Base-by-base conservation (phyloP, 202 grass and related monocot species). In the Musa balbisiana region DNA sequence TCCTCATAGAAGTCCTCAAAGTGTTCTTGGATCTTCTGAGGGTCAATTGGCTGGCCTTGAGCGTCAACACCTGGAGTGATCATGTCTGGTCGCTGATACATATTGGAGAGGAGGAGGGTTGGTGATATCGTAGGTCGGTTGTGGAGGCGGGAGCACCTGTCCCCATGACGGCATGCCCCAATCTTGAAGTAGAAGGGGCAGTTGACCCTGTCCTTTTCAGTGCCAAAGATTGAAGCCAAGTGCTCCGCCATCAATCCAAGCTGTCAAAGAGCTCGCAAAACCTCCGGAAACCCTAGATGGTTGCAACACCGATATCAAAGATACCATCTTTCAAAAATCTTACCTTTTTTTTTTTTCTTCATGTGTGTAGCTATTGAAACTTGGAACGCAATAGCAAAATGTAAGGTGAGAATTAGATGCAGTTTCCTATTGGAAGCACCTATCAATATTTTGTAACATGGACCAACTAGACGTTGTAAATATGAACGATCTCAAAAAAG, bases 151-250 rank as follows among this genome's bases (percentile, higher is more conserved):
- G 88, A 93, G 88, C 93, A 97, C 10, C 93, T 87, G 76, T 97
- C 88, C 16, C 90, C 93, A 51, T 97, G 93, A 0, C 88, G 86
- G 68, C 93, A 97, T 19, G 90, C 90, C 49, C 90, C 93, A 63
- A 97, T 93, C 83, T 97, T 97, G 80, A 93, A 97, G 88, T 97
- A 97, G 80, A 97, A 92, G 2, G 90, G 93, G 80, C 93, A 97
- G 86, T 91, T 97, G 69, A 97, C 93, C 67, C 93, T 83, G 80
- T 97, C 90, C 75, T 97, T 93, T 72, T 97, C 88, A 50, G 93
- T 97, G 55, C 93, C 90, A 78, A 92, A 97, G 77, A 93, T 97
- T 19, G 93, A 97, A 11, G 93, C 88, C 23, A 97, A 83, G 79
- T 97, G 93, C 80, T 93, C 90, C 0, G 93, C 88, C 93, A 97